Base-by-base conservation (phyloP, 495 filamentous ascomycete genomes). In the Aspergillus taichungensis region DNA sequence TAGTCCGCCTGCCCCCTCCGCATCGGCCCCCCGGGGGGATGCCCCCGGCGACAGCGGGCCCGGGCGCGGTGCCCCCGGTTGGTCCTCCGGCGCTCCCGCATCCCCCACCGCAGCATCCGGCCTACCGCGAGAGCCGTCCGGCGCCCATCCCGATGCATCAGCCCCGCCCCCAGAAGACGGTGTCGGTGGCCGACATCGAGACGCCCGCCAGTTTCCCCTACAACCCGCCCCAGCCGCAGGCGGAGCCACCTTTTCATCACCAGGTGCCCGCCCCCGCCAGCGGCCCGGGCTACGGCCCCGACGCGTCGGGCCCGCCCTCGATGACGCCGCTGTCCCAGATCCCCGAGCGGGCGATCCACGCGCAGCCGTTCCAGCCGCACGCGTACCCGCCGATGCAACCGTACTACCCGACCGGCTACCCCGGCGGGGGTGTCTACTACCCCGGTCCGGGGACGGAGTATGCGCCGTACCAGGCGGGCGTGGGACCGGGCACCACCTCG, bases 161-260 rank as follows among this genome's bases (percentile, higher is more conserved):
- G 59, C 92, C 92, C 41, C 84, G 88, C 35, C 92, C 92, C 3
- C 89, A 97, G 63, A 95, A 96, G 70, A 71, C 89, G 3, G 84
- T 99, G 27, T 96, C 92, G 24, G 83, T 97, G 45, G 87, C 88
- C 29, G 89, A 87, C 57, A 96, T 99, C 50, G 92, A 97, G 60
- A 88, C 82, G 14, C 89, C 94, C 3, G 81, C 76, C 13, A 81
- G 73, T 13, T 74, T 84, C 53, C 70, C 76, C 2, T 82, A 86
- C 51, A 79, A 85, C 41, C 77, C 79, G 24, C 78, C 82, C 11
- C 85, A 87, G 54, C 82, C 87, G 46, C 79, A 81, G 51, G 75
- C 79, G 43, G 76, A 81, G 40, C 88, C 94, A 57, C 87, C 88
- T 0, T 95, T 95, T 72, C 87, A 92, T 49, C 87, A 94, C 42